Percentiles rank a stretch among this genome's conserved stretches.
Evolutionary conservation across 805 yeast species (phyloP).

Genomic region (Torulaspora delbrueckii): DNA sequence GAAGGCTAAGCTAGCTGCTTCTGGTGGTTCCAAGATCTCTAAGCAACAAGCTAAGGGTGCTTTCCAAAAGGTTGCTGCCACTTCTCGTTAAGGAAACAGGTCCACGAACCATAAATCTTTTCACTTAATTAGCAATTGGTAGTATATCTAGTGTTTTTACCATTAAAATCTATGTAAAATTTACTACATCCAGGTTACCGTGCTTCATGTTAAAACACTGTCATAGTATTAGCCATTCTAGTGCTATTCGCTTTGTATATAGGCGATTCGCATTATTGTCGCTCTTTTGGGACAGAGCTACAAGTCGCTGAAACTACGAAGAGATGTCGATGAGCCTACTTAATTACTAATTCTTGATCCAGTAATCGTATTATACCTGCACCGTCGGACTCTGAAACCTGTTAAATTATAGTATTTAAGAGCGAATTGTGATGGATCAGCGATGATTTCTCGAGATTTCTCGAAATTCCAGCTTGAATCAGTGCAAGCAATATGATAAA

Average conservation of each 20-base stretch:
- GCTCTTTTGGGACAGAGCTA: slow-evolving; percentile 2
- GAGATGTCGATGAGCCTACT: too few relatives aligned
- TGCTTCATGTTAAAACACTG: neutral
- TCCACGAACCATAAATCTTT: slow-evolving; percentile 5
- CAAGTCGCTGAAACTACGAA: neutral
- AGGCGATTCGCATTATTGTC: neutral
- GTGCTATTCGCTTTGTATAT: too few relatives aligned
- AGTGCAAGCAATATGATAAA: neutral
- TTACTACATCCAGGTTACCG: slow-evolving; percentile 6
- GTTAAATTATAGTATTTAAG: neutral
- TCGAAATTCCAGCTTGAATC: neutral
- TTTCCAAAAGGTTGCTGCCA: slow-evolving; percentile 93
- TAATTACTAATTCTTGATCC: too few relatives aligned
- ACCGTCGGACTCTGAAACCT: neutral
- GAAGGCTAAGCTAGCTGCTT: slow-evolving; percentile 76
- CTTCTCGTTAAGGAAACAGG: slow-evolving; percentile 73
- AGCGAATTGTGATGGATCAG: neutral
- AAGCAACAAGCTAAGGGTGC: slow-evolving; percentile 98
- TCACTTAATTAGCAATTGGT: slow-evolving; percentile 9
- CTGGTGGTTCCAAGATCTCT: slow-evolving; percentile 72
- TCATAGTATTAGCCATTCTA: too few relatives aligned
- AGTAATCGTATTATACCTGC: too few relatives aligned
- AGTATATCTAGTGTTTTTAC: slow-evolving; percentile 8
- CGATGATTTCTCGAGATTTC: too few relatives aligned
- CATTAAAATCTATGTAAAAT: slow-evolving; percentile 8